Percentiles rank a stretch among this genome's conserved stretches.
Evolutionary conservation across 805 yeast species (phyloP).

Genomic region (Cyberlindnera maritima): DNA sequence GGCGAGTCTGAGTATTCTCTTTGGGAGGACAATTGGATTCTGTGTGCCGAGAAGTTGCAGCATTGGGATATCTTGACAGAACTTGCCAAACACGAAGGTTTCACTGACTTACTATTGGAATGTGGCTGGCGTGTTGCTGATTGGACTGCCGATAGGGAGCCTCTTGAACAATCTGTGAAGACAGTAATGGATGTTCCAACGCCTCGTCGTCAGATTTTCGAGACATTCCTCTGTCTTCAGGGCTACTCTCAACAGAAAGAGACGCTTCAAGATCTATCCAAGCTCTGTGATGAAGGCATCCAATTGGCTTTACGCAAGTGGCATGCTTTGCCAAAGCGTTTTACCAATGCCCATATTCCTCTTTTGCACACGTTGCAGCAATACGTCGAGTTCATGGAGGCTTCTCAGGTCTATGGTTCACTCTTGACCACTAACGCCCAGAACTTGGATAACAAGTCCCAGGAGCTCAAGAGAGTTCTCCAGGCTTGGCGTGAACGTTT

Average conservation of each 20-base stretch:
- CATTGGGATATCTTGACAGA: slow-evolving; percentile 98
- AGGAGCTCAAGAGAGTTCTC: slow-evolving; percentile 88
- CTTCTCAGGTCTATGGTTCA: slow-evolving; percentile 88
- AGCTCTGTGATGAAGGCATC: slow-evolving; percentile 92
- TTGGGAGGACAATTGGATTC: slow-evolving; percentile 99
- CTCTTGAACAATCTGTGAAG: slow-evolving; percentile 89
- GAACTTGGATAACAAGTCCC: slow-evolving; percentile 88
- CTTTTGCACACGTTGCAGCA: slow-evolving; percentile 94
- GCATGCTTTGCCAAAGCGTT: slow-evolving; percentile 78
- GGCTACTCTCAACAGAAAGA: slow-evolving; percentile 91
- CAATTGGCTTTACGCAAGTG: slow-evolving; percentile 89
- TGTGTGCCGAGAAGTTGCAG: slow-evolving; percentile 94
- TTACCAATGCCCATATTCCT: slow-evolving; percentile 83
- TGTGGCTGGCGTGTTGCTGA: slow-evolving; percentile 99
- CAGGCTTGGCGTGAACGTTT: slow-evolving; percentile 98
- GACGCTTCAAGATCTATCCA: slow-evolving; percentile 78
- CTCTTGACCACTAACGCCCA: slow-evolving; percentile 87
- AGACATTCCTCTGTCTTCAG: slow-evolving; percentile 89
- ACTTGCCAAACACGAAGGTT: slow-evolving; percentile 96
- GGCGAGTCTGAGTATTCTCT: slow-evolving; percentile 92
- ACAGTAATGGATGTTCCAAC: slow-evolving; percentile 99
- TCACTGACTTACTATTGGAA: slow-evolving; percentile 89
- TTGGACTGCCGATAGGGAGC: slow-evolving; percentile 94
- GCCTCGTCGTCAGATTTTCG: slow-evolving; percentile 93
- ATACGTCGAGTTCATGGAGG: slow-evolving; percentile 96